Evolutionary conservation across 768 basidiomycete species (phyloP), one percentile per base, ranked within the genome.

Genomic region (Cubamyces lactineus): DNA sequence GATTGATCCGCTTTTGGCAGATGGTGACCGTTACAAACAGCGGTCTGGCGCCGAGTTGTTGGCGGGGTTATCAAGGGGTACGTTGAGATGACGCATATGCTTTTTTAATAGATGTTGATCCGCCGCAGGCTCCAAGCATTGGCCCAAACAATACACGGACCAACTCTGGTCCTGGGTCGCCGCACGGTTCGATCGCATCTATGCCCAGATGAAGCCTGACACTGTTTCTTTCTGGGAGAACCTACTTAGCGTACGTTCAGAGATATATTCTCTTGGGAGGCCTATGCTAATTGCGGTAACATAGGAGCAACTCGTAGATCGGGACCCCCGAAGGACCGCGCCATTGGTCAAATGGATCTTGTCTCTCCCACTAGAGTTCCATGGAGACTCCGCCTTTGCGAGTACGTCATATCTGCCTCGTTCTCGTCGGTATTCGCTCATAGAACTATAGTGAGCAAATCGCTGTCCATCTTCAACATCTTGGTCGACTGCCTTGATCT

Each of bases 321-420:
- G 89, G 24, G 94, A 97, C 76, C 92, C 92, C 42, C 87, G 94
- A 23, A 84, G 94, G 21, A 86, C 84, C 65, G 76, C 85, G 61
- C 82, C 84, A 12, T 70, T 97, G 41, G 79, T 94, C 19, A 82
- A 91, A 63, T 96, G 91, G 86, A 85, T 94, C 59, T 70, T 90
- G 34, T 78, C 83, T 19, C 79, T 94, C 2, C 88, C 90, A 1
- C 77, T 94, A 5, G 94, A 97, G 65, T 92, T 96, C 72, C 82
- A 84, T 39, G 84, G 87, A 48, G 91, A 92, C 65, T 96, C 93
- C 28, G 91, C 92, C 2, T 97, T 97, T 72, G 84, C 88, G 65
- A 88, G 93, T 91, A 76, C 71, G 85, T 78, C 5, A 24, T 17
- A 17, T 40, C 49, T 19, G 21, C 43, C 16, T 6, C 34, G 62